These are phyloP conservation scores for Rubus idaeus DNA, from an alignment of 306 rosid genomes.

Conservation along the genomic window DNA sequence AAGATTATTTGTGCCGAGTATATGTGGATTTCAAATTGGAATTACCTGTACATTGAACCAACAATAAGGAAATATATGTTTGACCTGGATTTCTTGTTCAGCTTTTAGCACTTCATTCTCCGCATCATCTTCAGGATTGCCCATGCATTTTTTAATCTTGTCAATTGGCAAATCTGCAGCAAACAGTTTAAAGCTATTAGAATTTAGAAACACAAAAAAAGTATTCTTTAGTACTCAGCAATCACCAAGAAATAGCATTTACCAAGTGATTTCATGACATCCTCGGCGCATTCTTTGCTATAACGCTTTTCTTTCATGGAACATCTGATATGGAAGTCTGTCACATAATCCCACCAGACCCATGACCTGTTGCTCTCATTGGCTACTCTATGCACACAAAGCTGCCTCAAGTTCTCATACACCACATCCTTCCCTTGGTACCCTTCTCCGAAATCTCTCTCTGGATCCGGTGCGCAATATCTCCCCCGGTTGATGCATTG, in stretches of 20 bases:
- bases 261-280: conserved; percentile 79
- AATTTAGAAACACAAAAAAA: neutral
- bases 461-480: conserved; percentile 93
- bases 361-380: conserved; percentile 73
- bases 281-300: conserved; percentile 81
- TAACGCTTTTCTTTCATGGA: conserved; percentile 93
- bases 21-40: neutral
- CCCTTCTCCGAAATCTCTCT: conserved; percentile 71
- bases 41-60: conserved; percentile 11
- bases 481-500: conserved; percentile 92
- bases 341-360: conserved; percentile 99
- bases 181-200: conserved; percentile 18
- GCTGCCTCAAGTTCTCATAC: conserved; percentile 88
- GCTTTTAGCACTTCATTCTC: conserved; percentile 77
- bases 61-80: neutral
- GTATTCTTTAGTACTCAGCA: conserved; percentile 12
- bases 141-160: conserved; percentile 72
- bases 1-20: neutral
- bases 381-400: conserved; percentile 91
- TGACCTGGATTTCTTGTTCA: conserved; percentile 83
- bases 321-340: conserved; percentile 91
- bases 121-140: conserved; percentile 73
- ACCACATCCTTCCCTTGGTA: conserved; percentile 94
- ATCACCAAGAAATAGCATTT: conserved; percentile 1
- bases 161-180: conserved; percentile 72